Evolutionary conservation across 768 basidiomycete genomes (phyloP), one percentile per base, ranked within the genome.

Genomic region (Xanthoconium purpureum): DNA sequence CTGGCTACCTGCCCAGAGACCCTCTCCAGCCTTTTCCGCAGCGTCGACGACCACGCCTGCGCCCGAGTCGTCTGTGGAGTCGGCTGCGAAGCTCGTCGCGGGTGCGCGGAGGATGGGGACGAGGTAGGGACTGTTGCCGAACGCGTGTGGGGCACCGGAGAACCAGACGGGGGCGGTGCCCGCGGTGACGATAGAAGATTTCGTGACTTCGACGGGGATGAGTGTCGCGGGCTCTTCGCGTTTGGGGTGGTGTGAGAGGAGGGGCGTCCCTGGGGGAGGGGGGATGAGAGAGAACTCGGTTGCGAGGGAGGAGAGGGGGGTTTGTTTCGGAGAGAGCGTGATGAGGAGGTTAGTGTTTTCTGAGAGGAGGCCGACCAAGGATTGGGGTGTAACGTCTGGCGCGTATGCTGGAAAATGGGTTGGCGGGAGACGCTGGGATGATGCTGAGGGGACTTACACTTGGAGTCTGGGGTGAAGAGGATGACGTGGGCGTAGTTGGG

Each of bases 271-370:
- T 2, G 93, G 89, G 6, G 93, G 91, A 17, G 91, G 89, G 28
- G 92, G 87, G 50, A 93, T 83, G 54, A 98, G 79, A 37, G 89
- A 90, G 78, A 98, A 98, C 76, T 99, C 97, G 47, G 91, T 72
- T 0, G 94, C 91, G 52, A 96, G 82, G 13, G 88, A 83, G 13
- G 84, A 79, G 11, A 95, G 75, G 40, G 89, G 77, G 3, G 85
- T 86, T 73, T 88, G 82, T 74, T 82, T 87, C 63, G 88, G 76
- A 2, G 91, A 88, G 56, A 96, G 81, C 3, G 88, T 84, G 62
- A 97, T 74, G 61, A 99, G 82, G 54, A 98, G 76, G 76, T 98
- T 97, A 53, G 89, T 85, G 58, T 83, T 78, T 57, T 80, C 80
- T 29, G 83, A 76, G 32, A 92, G 75, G 49, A 94, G 83, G 28